Evolutionary conservation across 1,284 basidiomycete species (phyloP).

Genomic region (Puccinia polysora): DNA sequence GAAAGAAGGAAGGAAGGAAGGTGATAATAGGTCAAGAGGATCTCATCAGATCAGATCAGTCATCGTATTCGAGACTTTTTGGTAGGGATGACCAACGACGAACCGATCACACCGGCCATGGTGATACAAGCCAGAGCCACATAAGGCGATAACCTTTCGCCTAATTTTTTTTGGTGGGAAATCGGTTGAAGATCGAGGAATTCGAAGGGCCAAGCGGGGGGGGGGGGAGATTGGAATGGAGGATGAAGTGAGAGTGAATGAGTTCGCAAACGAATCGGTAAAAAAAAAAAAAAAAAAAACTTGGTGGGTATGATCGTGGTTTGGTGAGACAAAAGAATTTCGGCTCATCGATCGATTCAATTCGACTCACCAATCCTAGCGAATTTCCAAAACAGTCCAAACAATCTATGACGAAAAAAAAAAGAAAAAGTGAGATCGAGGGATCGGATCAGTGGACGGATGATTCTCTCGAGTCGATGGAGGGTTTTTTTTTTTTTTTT

Average conservation of each 20-base stretch:
- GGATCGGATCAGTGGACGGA: too few relatives aligned
- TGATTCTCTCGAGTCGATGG: too few relatives aligned
- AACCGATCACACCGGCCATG: slow-evolving; percentile 67
- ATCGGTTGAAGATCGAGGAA: slow-evolving; percentile 51
- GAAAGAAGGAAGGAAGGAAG: too few relatives aligned
- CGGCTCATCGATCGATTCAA: background rate
- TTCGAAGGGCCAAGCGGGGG: too few relatives aligned
- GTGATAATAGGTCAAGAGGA: too few relatives aligned
- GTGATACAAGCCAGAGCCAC: slow-evolving; percentile 71
- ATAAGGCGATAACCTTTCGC: slow-evolving; percentile 76
- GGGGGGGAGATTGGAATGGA: too few relatives aligned
- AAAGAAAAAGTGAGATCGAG: slow-evolving; percentile 28
- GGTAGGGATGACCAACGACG: too few relatives aligned
- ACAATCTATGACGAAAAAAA: slow-evolving; percentile 60
- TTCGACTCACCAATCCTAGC: slow-evolving; percentile 72
- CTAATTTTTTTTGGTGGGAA: slow-evolving; percentile 55
- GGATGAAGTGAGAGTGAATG: too few relatives aligned
- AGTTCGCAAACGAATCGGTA: too few relatives aligned
- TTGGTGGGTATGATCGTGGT: background rate
- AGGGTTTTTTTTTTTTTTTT: background rate
- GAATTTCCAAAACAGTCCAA: slow-evolving; percentile 86
- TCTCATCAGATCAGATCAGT: too few relatives aligned
- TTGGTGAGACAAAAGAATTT: background rate
- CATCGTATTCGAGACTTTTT: too few relatives aligned
- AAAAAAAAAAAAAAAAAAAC: background rate